phyloP scores from a whole-genome alignment of 2,329 filamentous ascomycete genomes.

The Curvularia hawaiiensis region DNA sequence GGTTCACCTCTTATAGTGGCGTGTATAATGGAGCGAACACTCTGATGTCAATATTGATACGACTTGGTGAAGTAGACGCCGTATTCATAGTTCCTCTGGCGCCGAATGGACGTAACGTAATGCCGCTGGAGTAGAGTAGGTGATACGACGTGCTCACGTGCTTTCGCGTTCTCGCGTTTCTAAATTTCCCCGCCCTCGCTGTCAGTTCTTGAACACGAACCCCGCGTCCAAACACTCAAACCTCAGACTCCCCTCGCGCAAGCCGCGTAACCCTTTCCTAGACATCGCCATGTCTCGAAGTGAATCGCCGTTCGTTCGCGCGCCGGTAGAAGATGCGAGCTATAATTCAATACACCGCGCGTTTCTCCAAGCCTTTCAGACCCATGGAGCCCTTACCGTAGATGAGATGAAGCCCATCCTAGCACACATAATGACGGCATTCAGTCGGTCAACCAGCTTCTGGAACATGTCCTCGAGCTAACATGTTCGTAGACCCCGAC shows the following conservation, averaged over 20 bases:
- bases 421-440: slow-evolving; percentile 71
- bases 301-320: slow-evolving; percentile 21
- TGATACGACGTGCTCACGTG: slow-evolving; percentile 19
- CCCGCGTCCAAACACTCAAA: background rate
- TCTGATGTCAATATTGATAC: background rate
- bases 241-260: background rate
- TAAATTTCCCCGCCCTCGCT: slow-evolving; percentile 12
- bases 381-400: slow-evolving; percentile 76
- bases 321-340: slow-evolving; percentile 16
- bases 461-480: slow-evolving; percentile 5
- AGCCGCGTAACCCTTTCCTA: background rate
- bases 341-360: slow-evolving; percentile 72
- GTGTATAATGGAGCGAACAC: background rate
- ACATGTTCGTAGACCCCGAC: slow-evolving; percentile 40
- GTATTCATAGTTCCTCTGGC: background rate
- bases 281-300: slow-evolving; percentile 21
- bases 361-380: slow-evolving; percentile 87
- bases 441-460: slow-evolving; percentile 46
- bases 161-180: slow-evolving; percentile 25
- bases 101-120: background rate
- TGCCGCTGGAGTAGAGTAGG: background rate
- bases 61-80: background rate
- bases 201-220: background rate
- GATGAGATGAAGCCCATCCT: slow-evolving; percentile 75
- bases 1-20: background rate